Base-by-base conservation (phyloP, 176 grass and related monocot genomes). In the Musa schizocarpa region DNA sequence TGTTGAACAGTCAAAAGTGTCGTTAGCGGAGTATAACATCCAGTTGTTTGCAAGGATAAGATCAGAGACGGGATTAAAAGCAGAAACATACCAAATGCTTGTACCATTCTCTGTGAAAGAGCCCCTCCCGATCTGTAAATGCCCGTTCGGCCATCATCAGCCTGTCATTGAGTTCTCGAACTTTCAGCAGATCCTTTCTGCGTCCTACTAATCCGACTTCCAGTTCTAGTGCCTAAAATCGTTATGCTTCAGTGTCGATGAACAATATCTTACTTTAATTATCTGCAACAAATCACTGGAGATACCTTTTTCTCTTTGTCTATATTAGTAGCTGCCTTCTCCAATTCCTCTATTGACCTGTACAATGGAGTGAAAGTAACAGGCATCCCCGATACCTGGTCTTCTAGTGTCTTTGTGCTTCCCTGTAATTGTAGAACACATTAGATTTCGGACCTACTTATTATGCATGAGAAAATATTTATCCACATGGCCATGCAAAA, bases 131-230 rank as follows among this genome's bases (percentile, higher is more conserved):
- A 79, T 82, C 89, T 50, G 88, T 93, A 78, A 91, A 87, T 75
- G 88, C 95, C 53, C 90, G 80, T 34, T 99, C 95, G 9, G 88
- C 82, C 90, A 87, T 87, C 72, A 94, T 93, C 67, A 98, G 80
- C 19, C 86, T 68, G 68, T 89, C 88, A 82, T 94, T 98, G 53
- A 94, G 72, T 53, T 80, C 78, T 53, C 90, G 82, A 63, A 91
- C 83, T 87, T 79, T 98, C 63, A 79, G 57, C 9, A 81, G 87
- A 76, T 84, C 84, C 79, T 81, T 89, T 52, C 55, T 85, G 69
- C 93, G 71, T 58, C 84, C 58, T 27, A 83, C 58, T 50, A 78
- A 77, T 67, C 67, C 74, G 27, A 84, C 22, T 65, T 77, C 54
- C 21, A 50, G 74, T 66, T 87, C 78, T 75, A 94, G 68, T 25